Evolutionary conservation across 176 grass and related monocot species (phyloP), one percentile per base, ranked within the genome.

Genomic region (Triticum dicoccoides): DNA sequence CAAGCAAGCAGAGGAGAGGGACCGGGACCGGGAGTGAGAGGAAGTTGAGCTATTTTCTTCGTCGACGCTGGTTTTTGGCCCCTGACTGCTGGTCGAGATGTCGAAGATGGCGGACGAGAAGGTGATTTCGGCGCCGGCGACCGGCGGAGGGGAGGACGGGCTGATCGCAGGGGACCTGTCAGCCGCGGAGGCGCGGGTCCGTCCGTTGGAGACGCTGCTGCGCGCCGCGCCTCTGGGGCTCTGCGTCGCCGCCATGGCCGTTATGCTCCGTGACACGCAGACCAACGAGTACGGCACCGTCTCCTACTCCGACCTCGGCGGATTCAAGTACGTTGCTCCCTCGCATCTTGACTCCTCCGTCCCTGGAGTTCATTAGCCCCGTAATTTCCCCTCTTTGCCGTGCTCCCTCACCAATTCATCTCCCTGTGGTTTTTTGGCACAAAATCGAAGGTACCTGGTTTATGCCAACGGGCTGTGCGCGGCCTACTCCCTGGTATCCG

Each of bases 211-310:
- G 90, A 92, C 90, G 65, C 77, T 99, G 33, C 87, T 99, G 23
- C 92, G 97, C 21, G 87, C 93, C 62, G 89, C 79, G 32, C 94
- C 94, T 49, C 71, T 96, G 37, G 92, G 94, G 5, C 89, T 99
- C 23, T 99, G 92, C 84, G 78, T 94, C 20, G 94, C 94, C 17
- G 97, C 97, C 70, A 75, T 99, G 90, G 83, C 77, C 38, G 44
- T 99, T 82, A 99, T 94, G 97, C 84, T 99, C 74, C 88, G 82
- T 1, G 87, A 96, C 90, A 63, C 82, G 18, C 92, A 96, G 90
- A 83, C 33, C 80, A 94, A 94, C 85, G 97, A 99, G 59, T 99
- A 83, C 67, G 94, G 97, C 69, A 35, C 85, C 76, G 80, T 99
- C 65, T 89, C 92, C 71, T 99, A 96, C 92, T 91, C 94, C 71